These are phyloP conservation scores for Leishmania tarentolae DNA, from an alignment of 208 protist genomes.

Conservation along the genomic window DNA sequence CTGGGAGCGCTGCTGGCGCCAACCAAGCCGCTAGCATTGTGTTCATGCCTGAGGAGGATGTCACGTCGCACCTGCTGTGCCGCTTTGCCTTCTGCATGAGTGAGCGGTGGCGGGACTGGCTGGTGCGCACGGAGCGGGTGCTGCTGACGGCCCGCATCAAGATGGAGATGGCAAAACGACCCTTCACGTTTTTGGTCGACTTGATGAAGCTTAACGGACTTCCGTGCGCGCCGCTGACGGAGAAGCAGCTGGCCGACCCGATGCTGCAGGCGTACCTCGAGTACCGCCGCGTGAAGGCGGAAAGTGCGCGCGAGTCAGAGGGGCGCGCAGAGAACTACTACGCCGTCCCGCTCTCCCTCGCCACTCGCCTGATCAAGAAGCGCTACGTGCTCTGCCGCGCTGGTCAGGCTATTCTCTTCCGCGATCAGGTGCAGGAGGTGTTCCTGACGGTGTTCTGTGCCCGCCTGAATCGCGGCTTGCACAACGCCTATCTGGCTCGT, in stretches of 20 bases:
- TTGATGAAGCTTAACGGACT: slow-evolving; percentile 81
- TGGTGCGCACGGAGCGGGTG: slow-evolving; percentile 75
- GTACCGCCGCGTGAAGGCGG: slow-evolving; percentile 44
- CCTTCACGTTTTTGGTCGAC: slow-evolving; percentile 60
- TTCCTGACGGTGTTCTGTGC: slow-evolving; percentile 80
- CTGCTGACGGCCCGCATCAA: slow-evolving; percentile 80
- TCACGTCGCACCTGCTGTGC: slow-evolving; percentile 76
- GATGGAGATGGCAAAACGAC: slow-evolving; percentile 70
- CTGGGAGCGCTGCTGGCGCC: slow-evolving; percentile 11
- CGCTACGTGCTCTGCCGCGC: slow-evolving; percentile 70
- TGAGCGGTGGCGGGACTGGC: slow-evolving; percentile 90
- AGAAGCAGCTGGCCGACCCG: slow-evolving; percentile 42
- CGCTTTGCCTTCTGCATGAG: slow-evolving; percentile 92
- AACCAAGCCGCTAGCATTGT: slow-evolving; percentile 33
- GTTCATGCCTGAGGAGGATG: slow-evolving; percentile 83
- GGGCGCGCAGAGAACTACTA: slow-evolving; percentile 68
- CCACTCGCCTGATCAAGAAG: slow-evolving; percentile 77
- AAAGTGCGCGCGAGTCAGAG: slow-evolving; percentile 38
- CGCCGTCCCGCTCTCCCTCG: slow-evolving; percentile 68
- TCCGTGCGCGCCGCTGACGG: slow-evolving; percentile 64
- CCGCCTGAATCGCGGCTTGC: slow-evolving; percentile 69
- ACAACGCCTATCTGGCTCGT: slow-evolving; percentile 74
- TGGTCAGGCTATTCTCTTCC: slow-evolving; percentile 76
- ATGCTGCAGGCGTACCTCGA: slow-evolving; percentile 66
- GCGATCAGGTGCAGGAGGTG: slow-evolving; percentile 84